phyloP scores from a whole-genome alignment of 2,329 filamentous ascomycete genomes.

The Helotiales sp. region DNA sequence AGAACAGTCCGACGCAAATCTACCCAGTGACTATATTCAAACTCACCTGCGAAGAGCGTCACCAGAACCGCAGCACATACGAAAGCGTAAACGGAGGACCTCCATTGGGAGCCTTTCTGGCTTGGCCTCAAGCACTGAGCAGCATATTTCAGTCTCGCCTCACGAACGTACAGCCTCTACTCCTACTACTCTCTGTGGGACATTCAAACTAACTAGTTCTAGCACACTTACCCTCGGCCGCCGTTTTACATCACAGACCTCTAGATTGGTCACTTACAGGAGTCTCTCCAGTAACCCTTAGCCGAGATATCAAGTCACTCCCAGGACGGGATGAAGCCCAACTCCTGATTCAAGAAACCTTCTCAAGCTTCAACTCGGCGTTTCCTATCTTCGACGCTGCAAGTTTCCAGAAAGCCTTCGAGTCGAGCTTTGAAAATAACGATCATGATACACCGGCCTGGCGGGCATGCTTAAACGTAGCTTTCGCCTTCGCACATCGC shows the following conservation, averaged over 20 bases:
- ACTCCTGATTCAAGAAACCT: slow-evolving; percentile 14
- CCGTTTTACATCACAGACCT: slow-evolving; percentile 12
- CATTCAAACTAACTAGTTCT: slow-evolving; percentile 16
- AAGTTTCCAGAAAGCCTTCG: slow-evolving; percentile 12
- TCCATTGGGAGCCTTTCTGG: slow-evolving; percentile 13
- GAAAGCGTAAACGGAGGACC: slow-evolving; percentile 12
- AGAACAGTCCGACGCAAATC: slow-evolving; percentile 4
- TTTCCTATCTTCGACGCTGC: slow-evolving; percentile 24
- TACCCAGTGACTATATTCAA: slow-evolving; percentile 10
- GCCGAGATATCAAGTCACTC: slow-evolving; percentile 14
- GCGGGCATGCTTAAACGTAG: slow-evolving; percentile 31
- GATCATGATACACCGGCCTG: slow-evolving; percentile 17
- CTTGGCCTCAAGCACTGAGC: slow-evolving; percentile 15
- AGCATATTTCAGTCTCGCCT: slow-evolving; percentile 15
- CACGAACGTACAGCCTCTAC: slow-evolving; percentile 16
- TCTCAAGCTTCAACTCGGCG: slow-evolving; percentile 19
- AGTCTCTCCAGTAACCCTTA: slow-evolving; percentile 4
- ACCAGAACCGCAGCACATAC: slow-evolving; percentile 14
- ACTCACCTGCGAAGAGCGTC: slow-evolving; percentile 4
- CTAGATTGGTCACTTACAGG: slow-evolving; percentile 13
- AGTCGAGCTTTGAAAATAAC: slow-evolving; percentile 9
- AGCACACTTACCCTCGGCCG: slow-evolving; percentile 12
- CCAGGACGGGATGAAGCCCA: slow-evolving; percentile 11
- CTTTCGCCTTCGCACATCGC: slow-evolving; percentile 25
- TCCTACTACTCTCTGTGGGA: slow-evolving; percentile 8